These are phyloP conservation scores for Colletotrichum sublineola DNA, from an alignment of 2,329 filamentous ascomycete species.

Conservation along the genomic window DNA sequence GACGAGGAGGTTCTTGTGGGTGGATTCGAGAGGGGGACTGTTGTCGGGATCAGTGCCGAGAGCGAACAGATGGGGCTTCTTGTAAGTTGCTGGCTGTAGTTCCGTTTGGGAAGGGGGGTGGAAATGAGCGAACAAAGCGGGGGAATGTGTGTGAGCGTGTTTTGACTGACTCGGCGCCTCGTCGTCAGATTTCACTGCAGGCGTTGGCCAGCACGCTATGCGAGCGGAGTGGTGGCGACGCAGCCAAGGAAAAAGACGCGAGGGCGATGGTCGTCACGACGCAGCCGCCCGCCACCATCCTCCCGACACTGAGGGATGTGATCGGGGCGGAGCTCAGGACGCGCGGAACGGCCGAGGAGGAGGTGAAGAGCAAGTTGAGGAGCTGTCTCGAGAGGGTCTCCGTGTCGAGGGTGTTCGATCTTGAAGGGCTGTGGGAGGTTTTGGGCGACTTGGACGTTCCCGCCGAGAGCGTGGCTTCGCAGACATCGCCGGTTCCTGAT, in stretches of 20 bases:
- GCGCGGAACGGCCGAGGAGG: conserved; percentile 38
- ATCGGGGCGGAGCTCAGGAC: conserved; percentile 53
- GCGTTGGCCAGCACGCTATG: conserved; percentile 58
- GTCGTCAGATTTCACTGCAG: conserved; percentile 61
- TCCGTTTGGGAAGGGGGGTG: not conserved
- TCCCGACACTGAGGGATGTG: conserved; percentile 58
- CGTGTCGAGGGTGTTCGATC: conserved; percentile 69
- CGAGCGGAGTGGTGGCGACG: conserved; percentile 29
- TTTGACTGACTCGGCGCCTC: not conserved
- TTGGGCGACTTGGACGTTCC: conserved; percentile 61
- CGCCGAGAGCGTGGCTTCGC: conserved; percentile 10
- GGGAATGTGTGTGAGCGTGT: not conserved
- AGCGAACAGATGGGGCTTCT: conserved; percentile 62
- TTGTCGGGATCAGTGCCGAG: conserved; percentile 68
- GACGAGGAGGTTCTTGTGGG: conserved; percentile 62
- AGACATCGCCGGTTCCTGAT: not conserved
- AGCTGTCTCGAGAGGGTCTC: conserved; percentile 63
- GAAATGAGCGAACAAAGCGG: not conserved
- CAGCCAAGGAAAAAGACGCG: conserved; percentile 14
- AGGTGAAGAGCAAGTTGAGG: conserved; percentile 47
- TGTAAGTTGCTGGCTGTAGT: conserved; percentile 52
- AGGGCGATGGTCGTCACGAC: conserved; percentile 64
- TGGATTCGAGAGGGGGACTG: conserved; percentile 63
- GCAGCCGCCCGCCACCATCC: conserved; percentile 56
- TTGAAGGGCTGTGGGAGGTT: conserved; percentile 70